A percentile compares a stretch with the other conserved stretches of the same genome.
Evolutionary conservation across 257 asterid genomes (phyloP).

Genomic region (Euphrasia confusa): DNA sequence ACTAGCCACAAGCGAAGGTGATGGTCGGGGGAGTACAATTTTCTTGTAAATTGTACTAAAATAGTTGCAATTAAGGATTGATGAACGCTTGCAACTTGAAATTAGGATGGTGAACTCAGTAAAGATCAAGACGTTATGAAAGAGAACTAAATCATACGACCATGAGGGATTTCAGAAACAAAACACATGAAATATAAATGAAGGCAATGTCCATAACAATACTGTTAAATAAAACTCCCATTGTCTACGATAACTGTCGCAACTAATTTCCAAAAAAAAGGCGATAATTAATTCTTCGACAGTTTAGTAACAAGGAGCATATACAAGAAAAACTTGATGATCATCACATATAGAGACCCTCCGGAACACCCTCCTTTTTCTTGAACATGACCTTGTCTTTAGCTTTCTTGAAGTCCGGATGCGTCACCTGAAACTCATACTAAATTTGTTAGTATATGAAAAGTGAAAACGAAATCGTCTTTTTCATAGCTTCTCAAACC

Average conservation of each 20-base stretch:
- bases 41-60: too few species aligned
- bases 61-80: too few species aligned
- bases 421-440: slow-evolving; percentile 40
- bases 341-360: slow-evolving; percentile 59
- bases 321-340: slow-evolving; percentile 1
- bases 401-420: slow-evolving; percentile 57
- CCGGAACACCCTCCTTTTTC: slow-evolving; percentile 64
- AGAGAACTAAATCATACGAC: too few species aligned
- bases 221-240: slow-evolving; percentile 4
- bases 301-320: background rate
- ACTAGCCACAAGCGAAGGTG: too few species aligned
- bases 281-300: slow-evolving; percentile 1
- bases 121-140: too few species aligned
- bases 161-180: too few species aligned
- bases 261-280: slow-evolving; percentile 8
- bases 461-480: background rate
- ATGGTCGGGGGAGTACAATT: too few species aligned
- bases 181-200: background rate
- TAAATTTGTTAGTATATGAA: background rate
- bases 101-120: too few species aligned
- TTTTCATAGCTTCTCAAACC: background rate
- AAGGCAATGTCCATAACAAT: slow-evolving; percentile 1
- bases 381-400: slow-evolving; percentile 70
- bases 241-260: background rate
- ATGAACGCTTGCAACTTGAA: too few species aligned